Evolutionary conservation across 306 rosid species (phyloP), one percentile per base, ranked within the genome.

Genomic region (Vicia villosa): DNA sequence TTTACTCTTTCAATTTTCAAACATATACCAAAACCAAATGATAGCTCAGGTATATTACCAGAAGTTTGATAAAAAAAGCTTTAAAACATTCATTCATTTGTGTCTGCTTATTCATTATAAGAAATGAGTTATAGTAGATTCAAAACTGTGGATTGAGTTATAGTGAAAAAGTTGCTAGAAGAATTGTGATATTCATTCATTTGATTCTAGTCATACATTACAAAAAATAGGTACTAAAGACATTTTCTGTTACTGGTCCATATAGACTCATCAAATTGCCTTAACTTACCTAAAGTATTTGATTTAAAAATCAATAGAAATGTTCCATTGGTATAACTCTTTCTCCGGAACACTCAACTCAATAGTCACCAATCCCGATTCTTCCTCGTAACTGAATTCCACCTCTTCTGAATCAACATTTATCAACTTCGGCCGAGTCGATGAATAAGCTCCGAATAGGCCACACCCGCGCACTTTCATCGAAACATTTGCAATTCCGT

Each of bases 301-400:
- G 52, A 66, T 66, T 74, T 69, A 71, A 1, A 55, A 28, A 32
- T 75, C 79, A 75, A 83, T 50, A 63, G 79, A 75, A 37, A 93
- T 69, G 70, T 47, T 78, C 96, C 96, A 93, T 15, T 83, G 77
- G 69, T 85, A 84, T 63, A 93, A 68, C 77, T 93, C 96, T 72
- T 66, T 8, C 51, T 83, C 82, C 8, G 90, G 74, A 13, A 83
- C 87, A 26, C 83, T 85, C 79, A 93, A 72, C 22, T 38, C 76
- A 82, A 84, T 41, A 40, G 78, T 86, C 46, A 86, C 70, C 72
- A 88, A 81, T 37, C 96, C 96, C 49, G 81, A 80, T 70, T 15
- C 75, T 64, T 79, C 86, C 30, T 90, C 90, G 56, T 86, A 88
- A 36, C 16, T 41, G 26, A 90, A 88, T 62, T 85, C 82, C 14